These are phyloP conservation scores for Cardamine chenopodiifolia DNA, from an alignment of 345 rosid species.

Conservation along the genomic window DNA sequence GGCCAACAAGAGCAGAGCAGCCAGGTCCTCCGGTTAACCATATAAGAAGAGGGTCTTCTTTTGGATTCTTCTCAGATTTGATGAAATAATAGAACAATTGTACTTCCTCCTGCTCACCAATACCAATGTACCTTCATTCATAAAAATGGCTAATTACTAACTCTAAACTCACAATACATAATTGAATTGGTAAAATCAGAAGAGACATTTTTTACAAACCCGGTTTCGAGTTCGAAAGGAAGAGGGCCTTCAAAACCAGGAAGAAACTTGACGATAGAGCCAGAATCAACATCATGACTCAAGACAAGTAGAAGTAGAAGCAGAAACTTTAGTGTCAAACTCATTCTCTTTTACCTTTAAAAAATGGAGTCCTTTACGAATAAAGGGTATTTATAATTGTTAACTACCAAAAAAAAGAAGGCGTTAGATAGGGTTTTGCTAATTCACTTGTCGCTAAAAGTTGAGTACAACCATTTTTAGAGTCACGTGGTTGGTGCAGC, in stretches of 20 bases:
- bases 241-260: conserved; percentile 53
- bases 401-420: not conserved
- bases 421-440: not conserved
- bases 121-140: conserved; percentile 38
- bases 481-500: conserved; percentile 22
- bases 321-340: not conserved
- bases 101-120: conserved; percentile 30
- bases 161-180: not conserved
- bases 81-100: conserved; percentile 43
- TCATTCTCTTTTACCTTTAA: conserved; percentile 1
- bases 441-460: not conserved
- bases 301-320: conserved; percentile 9
- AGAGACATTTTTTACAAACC: conserved; percentile 32
- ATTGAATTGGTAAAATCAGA: not conserved
- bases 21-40: conserved; percentile 50
- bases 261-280: conserved; percentile 35
- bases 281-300: conserved; percentile 30
- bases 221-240: conserved; percentile 59
- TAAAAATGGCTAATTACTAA: not conserved
- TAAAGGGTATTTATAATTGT: not conserved
- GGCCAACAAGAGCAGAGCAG: conserved; percentile 40
- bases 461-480: not conserved
- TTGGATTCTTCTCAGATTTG: conserved; percentile 44
- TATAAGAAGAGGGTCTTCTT: conserved; percentile 44
- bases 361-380: not conserved